Evolutionary conservation across 2,329 filamentous ascomycete species (phyloP), one percentile per base, ranked within the genome.

Genomic region (Trichoderma simmonsii): DNA sequence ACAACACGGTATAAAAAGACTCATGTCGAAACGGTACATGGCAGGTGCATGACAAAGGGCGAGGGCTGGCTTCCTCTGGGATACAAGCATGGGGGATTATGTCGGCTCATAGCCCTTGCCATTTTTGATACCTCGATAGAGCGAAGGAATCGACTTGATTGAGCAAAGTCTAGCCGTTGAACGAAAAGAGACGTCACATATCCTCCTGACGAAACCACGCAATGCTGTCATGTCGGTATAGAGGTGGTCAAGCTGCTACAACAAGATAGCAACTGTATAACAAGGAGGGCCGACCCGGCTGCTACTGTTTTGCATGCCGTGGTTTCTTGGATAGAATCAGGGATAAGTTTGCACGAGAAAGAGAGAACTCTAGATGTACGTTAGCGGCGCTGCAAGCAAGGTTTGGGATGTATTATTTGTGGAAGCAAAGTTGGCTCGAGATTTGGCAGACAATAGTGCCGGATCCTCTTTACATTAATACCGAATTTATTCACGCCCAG

Each of bases 101-200:
- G 65, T 68, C 65, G 65, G 65, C 65, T 59, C 34, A 61, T 62
- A 36, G 66, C 57, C 66, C 56, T 62, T 70, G 66, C 57, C 66
- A 54, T 36, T 54, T 67, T 54, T 24, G 39, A 51, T 51, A 62
- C 57, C 28, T 69, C 57, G 54, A 59, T 68, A 61, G 26, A 60
- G 66, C 28, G 28, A 34, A 62, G 43, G 39, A 34, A 28, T 54
- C 21, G 28, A 36, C 36, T 54, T 70, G n/a, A 14, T 24, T 28
- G 36, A 69, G 9, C 34, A 11, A 43, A 51, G 24, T 11, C 14
- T n/a, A 15, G 36, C 6, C 39, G 28, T 36, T 18, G n/a, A 61
- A 30, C 28, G 14, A 6, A 4, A 15, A 5, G 24, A 11, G 39
- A n/a, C 14, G 14, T 30, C 15, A 51, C 51, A 14, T 4, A 34